Evolutionary conservation across 345 rosid genomes (phyloP), one percentile per base, ranked within the genome.

Genomic region (Arabis alpina): DNA sequence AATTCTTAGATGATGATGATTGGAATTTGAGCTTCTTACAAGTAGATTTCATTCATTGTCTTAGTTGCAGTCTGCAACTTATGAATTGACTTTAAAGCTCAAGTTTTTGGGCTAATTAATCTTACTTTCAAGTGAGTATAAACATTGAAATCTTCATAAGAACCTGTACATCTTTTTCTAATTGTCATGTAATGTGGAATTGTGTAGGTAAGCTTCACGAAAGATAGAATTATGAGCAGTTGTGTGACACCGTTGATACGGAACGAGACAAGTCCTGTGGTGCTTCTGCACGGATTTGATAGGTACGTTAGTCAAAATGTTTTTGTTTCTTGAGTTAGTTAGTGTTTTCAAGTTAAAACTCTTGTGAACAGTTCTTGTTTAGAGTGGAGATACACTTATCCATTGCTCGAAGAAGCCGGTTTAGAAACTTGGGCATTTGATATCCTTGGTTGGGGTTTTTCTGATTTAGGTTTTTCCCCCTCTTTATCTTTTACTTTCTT

Each of bases 371-470:
- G 97, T 81, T 91, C 97, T 53, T 93, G 97, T 82, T 84, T 94
- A 80, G 99, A 94, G 85, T 94, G 97, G 99, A 85, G 96, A 80
- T 88, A 84, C 80, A 77, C 87, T 3, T 83, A 73, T 48, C 97
- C 95, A 2, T 73, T 87, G 80, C 99, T 94, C 2, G 97, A 91
- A 80, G 99, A 91, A 53, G 90, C 95, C 24, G 93, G 91, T 64
- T 69, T 89, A 32, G 96, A 90, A 82, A 71, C 97, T 43, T 94
- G 99, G 96, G 96, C 93, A 55, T 60, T 91, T 45, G 97, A 94
- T 74, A 80, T 91, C 76, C 96, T 94, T 71, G 97, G 95, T 57
- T 94, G 96, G 97, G 99, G 99, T 32, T 94, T 89, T 86, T 88
- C 90, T 74, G 89, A 88, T 86, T 81, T 94, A 82, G 92, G 98